Percentiles rank a stretch among this genome's conserved stretches.
Evolutionary conservation across 345 rosid species (phyloP).

Genomic region (Brassica carinata): DNA sequence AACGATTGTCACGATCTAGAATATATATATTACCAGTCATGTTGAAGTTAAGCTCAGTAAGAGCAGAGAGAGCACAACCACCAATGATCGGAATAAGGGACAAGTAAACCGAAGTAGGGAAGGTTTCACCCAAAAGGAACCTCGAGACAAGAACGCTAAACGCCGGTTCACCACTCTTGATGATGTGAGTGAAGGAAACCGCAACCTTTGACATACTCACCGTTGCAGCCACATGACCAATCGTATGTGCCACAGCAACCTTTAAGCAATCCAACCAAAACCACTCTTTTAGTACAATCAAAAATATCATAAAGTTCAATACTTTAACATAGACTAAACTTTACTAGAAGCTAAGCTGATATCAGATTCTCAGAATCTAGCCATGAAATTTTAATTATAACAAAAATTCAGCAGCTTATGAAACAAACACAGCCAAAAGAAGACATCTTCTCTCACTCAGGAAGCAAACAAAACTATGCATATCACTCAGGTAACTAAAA

Average conservation of each 20-base stretch:
- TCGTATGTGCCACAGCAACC: constrained; percentile 99
- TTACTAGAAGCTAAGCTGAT: not conserved
- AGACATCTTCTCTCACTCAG: constrained; percentile 36
- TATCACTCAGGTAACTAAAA: constrained; percentile 34
- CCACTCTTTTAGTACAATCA: constrained; percentile 18
- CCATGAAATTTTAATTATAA: not conserved
- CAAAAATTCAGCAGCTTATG: constrained; percentile 6
- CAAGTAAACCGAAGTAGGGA: constrained; percentile 75
- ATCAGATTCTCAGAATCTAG: no score
- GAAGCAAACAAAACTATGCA: constrained; percentile 56
- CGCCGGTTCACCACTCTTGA: constrained; percentile 98
- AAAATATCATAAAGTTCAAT: not conserved
- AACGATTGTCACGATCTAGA: not conserved
- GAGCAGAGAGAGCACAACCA: constrained; percentile 97
- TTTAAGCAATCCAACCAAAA: constrained; percentile 29
- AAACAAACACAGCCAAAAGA: constrained; percentile 32
- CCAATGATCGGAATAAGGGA: constrained; percentile 96
- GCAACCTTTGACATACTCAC: constrained; percentile 99
- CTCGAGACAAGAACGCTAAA: constrained; percentile 95
- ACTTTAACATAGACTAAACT: not conserved
- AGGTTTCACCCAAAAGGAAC: constrained; percentile 84
- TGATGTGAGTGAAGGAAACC: constrained; percentile 97
- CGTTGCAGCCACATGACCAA: constrained; percentile 99
- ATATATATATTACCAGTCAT: constrained; percentile 65
- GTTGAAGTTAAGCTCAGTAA: constrained; percentile 98